Evolutionary conservation across 2,329 filamentous ascomycete genomes (phyloP).

Genomic region (Exserohilum rostratum): DNA sequence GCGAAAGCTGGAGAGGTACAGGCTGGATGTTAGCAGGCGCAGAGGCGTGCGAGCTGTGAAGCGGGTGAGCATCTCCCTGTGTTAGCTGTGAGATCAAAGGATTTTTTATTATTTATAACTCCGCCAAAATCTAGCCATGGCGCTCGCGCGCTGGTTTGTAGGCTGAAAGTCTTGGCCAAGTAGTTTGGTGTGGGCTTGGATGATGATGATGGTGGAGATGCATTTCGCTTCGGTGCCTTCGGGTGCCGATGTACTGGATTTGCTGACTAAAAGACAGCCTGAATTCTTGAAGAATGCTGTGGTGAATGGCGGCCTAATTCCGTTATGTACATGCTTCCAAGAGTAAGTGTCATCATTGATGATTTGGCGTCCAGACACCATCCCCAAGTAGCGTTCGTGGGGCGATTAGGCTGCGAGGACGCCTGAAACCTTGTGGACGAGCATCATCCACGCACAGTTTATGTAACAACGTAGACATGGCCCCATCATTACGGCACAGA

Average conservation of each 20-base stretch:
- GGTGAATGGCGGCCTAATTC: background rate
- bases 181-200: background rate
- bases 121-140: background rate
- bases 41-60: conserved; percentile 8
- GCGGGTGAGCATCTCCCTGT: conserved; percentile 9
- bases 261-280: conserved; percentile 1
- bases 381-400: background rate
- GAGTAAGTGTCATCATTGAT: background rate
- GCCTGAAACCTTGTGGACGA: background rate
- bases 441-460: background rate
- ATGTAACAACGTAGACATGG: background rate
- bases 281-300: background rate
- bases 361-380: background rate
- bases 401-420: background rate
- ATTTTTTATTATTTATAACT: background rate
- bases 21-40: conserved; percentile 8
- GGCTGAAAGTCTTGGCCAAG: background rate
- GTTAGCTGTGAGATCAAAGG: background rate
- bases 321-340: too few relatives aligned
- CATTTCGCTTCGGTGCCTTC: conserved; percentile 1
- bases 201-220: background rate
- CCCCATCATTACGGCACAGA: background rate
- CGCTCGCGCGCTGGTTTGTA: background rate
- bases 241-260: background rate
- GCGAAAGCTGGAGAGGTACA: conserved; percentile 5